Evolutionary conservation across 768 basidiomycete species (phyloP).

Genomic region (Trametes cingulata): DNA sequence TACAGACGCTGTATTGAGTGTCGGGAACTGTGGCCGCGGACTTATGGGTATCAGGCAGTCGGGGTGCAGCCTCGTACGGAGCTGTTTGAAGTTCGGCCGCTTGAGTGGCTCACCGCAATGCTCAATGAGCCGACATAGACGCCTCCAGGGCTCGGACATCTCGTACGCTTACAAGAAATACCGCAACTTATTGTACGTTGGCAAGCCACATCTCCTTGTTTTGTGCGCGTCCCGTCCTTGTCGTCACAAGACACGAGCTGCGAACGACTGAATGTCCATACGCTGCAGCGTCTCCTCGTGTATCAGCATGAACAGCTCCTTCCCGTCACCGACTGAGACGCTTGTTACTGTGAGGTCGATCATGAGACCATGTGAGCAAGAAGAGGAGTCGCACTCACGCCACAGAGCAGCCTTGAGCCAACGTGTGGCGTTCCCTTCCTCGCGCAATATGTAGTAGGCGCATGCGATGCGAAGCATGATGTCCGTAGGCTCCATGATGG

Average conservation of each 20-base stretch:
- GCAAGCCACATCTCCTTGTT: too few relatives aligned
- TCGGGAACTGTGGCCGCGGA: not conserved
- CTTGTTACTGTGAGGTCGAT: conserved; percentile 6
- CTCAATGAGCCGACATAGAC: not conserved
- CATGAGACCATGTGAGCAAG: not conserved
- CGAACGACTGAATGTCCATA: conserved; percentile 10
- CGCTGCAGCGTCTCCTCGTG: conserved; percentile 9
- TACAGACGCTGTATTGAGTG: not conserved
- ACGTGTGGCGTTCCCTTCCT: conserved; percentile 6
- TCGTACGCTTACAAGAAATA: too few relatives aligned
- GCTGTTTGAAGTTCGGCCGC: not conserved
- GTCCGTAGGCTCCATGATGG: conserved; percentile 6
- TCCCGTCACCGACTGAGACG: conserved; percentile 14
- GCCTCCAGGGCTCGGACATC: too few relatives aligned
- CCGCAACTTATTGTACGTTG: too few relatives aligned
- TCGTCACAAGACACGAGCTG: conserved; percentile 3
- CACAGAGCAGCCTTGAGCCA: conserved; percentile 17
- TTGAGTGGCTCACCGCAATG: not conserved
- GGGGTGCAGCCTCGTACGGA: not conserved
- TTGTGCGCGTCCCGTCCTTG: too few relatives aligned
- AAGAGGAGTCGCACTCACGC: conserved; percentile 1
- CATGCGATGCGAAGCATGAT: conserved; percentile 17
- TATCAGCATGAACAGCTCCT: conserved; percentile 15
- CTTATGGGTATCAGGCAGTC: not conserved
- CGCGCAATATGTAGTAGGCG: conserved; percentile 4